Base-by-base conservation (phyloP, 192 early-diverging fungal genomes). In the Backusella macrospora region DNA sequence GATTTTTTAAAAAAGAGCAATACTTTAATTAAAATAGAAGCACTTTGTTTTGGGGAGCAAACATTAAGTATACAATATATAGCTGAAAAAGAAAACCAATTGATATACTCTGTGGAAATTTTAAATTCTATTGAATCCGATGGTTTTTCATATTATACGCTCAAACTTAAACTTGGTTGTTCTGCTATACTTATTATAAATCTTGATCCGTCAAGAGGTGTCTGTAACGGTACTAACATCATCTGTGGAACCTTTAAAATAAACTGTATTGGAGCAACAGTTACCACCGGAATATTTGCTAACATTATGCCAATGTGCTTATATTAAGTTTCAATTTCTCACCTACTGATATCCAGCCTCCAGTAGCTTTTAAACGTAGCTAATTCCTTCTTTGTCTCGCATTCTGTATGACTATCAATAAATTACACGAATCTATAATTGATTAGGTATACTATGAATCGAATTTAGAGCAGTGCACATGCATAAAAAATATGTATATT, bases 101-200 rank as follows among this genome's bases (percentile, higher is more conserved):
- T 69, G 39, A 45, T 42, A 43, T 72, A 29, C 10, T 21, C 55
- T 26, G 10, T 26, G 2, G 78, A 76, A 65, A 76, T 69, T 29
- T 13, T 80, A 13, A 64, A 80, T 15, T 44, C 72, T 14, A 34
- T 79, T 38, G 72, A 52, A 15, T 39, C 74, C 13, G 39, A 46
- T 37, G 59, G 42, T 10, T 46, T 80, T 10, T 45, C 74, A 52
- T 3, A 42, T 59, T 70, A 55, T 70, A 80, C 55, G 12, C 37
- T 80, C 18, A 52, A 4, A 13, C 66, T 69, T 13, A 72, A 67
- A 26, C 13, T 68, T 12, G 69, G 55, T 16, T 39, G 44, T n/a
- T 63, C 73, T 13, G 66, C 77, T 68, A 78, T 81, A 37, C 72
- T 78, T 14, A 14, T 82, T 5, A 34, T 72, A 6, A 82, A 82